Evolutionary conservation across 176 grass and related monocot species (phyloP), one percentile per base, ranked within the genome.

Genomic region (Oryza nivara): DNA sequence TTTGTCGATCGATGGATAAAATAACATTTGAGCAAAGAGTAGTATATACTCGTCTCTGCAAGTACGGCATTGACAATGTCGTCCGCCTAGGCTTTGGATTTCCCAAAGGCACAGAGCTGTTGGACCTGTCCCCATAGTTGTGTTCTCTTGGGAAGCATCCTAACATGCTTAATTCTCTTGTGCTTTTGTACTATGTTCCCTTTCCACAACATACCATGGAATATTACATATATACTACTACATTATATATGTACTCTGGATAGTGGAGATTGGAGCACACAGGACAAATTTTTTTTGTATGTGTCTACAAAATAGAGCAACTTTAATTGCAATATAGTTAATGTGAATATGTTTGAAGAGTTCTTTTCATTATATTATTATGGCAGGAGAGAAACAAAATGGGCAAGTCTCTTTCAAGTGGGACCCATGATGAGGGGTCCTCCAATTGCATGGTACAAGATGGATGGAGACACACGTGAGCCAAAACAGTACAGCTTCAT

Each of bases 71-170:
- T 81, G 78, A 81, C 61, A 70, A 77, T 81, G 82, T 66, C 90
- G 86, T 78, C 90, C 72, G 82, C 90, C 90, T 82, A 11, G 60
- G 78, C 86, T 68, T 91, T 85, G 90, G 86, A 88, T 88, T 91
- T 91, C 82, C 73, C 90, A 82, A 80, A 84, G 85, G 34, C 72
- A 70, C 26, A 70, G 63, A 76, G 85, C 51, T 56, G 70, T 88
- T 91, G 89, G 85, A 91, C 65, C 81, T 67, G 89, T 88, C 74
- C 68, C 72, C 56, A 28, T 34, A 65, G 69, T 38, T 46, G 66
- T 54, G 77, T 66, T 85, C 81, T 81, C 66, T 46, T 82, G 52
- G 82, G 47, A 71, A 64, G 81, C 76, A 82, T 86, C 84, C 79
- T 81, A 88, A 82, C 73, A 4, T 14, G 65, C 73, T 63, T 77